Conservation (phyloP, 2,329 filamentous ascomycete genomes). For the Aureobasidium lini region DNA sequence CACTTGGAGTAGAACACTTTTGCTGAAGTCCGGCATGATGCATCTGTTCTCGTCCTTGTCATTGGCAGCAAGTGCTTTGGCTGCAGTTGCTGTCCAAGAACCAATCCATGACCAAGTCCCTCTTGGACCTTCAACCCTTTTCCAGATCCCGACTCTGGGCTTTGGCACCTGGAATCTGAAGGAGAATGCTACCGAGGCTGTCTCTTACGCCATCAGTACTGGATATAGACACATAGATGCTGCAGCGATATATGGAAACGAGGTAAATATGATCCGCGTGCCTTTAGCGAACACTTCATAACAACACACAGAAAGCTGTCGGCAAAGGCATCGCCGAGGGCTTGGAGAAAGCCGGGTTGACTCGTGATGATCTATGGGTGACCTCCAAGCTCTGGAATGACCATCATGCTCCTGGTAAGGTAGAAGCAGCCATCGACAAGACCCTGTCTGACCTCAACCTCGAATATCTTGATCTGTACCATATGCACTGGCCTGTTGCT, state of each 20-base stretch:
- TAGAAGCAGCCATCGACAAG: slow-evolving; percentile 27
- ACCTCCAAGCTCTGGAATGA: slow-evolving; percentile 35
- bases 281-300: background rate
- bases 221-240: slow-evolving; percentile 51
- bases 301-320: slow-evolving; percentile 26
- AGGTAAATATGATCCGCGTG: slow-evolving; percentile 17
- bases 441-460: slow-evolving; percentile 34
- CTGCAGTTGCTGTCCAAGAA: background rate
- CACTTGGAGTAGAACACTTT: background rate
- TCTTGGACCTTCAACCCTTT: slow-evolving; percentile 19
- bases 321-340: slow-evolving; percentile 35
- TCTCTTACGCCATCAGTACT: slow-evolving; percentile 34
- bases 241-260: slow-evolving; percentile 38
- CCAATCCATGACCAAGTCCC: slow-evolving; percentile 19
- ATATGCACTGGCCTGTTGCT: slow-evolving; percentile 39
- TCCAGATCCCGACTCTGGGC: slow-evolving; percentile 28
- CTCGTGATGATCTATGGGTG: slow-evolving; percentile 32
- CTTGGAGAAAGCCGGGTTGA: slow-evolving; percentile 25
- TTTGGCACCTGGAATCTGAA: slow-evolving; percentile 34
- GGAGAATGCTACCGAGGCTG: slow-evolving; percentile 29
- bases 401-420: slow-evolving; percentile 25
- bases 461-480: slow-evolving; percentile 38
- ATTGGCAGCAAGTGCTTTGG: slow-evolving; percentile 19
- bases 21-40: background rate
- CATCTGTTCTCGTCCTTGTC: slow-evolving; percentile 16